These are phyloP conservation scores for Dianthus caryophyllus DNA, from an alignment of 148 eudicot genomes.

Conservation along the genomic window DNA sequence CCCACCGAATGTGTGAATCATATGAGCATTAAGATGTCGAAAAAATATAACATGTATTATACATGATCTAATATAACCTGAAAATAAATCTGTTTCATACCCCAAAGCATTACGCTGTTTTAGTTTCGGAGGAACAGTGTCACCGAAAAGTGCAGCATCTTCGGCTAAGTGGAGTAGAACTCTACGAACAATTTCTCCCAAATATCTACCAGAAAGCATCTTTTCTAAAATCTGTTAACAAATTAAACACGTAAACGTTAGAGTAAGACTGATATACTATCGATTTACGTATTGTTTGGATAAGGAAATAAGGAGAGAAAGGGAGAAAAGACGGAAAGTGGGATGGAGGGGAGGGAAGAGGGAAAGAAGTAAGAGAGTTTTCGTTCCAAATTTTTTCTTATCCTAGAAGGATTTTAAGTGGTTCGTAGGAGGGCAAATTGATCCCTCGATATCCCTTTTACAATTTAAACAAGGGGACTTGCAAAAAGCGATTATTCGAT, in stretches of 20 bases:
- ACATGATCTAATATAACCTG: background rate
- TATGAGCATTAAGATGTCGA: background rate
- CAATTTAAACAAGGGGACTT: no score
- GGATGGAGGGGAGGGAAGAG: no score
- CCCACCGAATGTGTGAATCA: constrained; percentile 7
- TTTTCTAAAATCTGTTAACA: constrained; percentile 65
- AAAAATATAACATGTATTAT: background rate
- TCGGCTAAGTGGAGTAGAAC: constrained; percentile 56
- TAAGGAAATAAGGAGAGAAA: no score
- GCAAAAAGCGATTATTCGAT: background rate
- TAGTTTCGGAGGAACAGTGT: constrained; percentile 54
- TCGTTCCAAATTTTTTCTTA: no score
- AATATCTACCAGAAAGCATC: constrained; percentile 80
- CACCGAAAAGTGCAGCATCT: constrained; percentile 75
- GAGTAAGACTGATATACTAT: background rate
- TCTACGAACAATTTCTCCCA: constrained; percentile 83
- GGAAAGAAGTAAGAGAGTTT: no score
- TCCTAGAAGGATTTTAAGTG: no score
- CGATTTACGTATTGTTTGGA: background rate
- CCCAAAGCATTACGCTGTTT: constrained; percentile 42
- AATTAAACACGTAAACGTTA: background rate
- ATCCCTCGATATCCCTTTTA: no score
- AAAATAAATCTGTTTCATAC: constrained; percentile 23
- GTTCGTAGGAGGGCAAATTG: no score
- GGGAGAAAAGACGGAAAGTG: no score